phyloP scores from a whole-genome alignment of 345 rosid species.

The Adansonia digitata region DNA sequence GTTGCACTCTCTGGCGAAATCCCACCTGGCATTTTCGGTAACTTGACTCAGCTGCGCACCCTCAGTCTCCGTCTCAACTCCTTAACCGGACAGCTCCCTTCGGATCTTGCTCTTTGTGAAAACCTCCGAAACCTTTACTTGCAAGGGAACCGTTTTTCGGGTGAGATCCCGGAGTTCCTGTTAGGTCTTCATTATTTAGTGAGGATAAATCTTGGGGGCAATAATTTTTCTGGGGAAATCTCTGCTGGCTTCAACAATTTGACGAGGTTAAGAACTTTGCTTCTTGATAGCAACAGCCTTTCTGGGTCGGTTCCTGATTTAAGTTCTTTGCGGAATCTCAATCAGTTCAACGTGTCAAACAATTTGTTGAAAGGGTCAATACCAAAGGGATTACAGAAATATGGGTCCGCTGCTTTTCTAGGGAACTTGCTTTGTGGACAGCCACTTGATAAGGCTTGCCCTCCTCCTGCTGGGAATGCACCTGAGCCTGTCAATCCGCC shows the following conservation, averaged over 20 bases:
- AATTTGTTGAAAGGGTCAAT: conserved; percentile 81
- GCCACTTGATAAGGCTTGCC: conserved; percentile 41
- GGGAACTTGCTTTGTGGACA: conserved; percentile 81
- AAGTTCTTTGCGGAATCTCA: conserved; percentile 31
- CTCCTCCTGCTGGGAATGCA: conserved; percentile 22
- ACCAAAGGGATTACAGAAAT: conserved; percentile 42
- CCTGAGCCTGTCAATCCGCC: conserved; percentile 51
- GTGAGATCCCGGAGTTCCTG: no score
- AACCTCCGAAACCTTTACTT: no score
- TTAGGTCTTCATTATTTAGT: no score
- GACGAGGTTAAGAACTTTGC: conserved; percentile 70
- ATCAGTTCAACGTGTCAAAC: conserved; percentile 77
- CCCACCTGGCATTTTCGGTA: conserved; percentile 64
- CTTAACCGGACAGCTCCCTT: no score
- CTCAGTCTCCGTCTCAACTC: conserved; percentile 48
- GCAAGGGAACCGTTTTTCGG: conserved; percentile 5
- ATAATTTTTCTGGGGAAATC: conserved; percentile 43
- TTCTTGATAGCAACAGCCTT: conserved; percentile 55
- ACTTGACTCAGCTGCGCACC: conserved; percentile 68
- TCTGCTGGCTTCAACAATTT: conserved; percentile 52
- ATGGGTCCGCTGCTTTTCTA: conserved; percentile 44
- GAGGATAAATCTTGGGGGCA: no score
- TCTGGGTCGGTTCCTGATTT: conserved; percentile 53
- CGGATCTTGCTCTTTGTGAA: no score
- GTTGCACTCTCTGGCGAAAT: conserved; percentile 66